These are phyloP conservation scores for Alnus glutinosa DNA, from an alignment of 306 rosid species.

Conservation along the genomic window DNA sequence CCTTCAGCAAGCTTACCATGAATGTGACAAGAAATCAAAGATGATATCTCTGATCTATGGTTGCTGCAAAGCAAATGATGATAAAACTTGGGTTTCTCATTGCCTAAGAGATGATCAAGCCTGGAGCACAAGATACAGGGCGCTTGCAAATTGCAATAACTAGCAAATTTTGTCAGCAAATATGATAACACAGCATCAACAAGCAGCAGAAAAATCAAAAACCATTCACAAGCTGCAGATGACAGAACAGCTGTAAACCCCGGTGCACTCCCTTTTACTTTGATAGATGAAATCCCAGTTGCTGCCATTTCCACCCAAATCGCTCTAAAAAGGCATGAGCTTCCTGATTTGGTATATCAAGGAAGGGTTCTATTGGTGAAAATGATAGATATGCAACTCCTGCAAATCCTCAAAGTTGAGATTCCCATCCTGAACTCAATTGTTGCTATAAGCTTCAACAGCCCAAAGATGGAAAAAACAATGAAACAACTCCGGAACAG, in stretches of 20 bases:
- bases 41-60: slow-evolving; percentile 65
- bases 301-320: slow-evolving; percentile 49
- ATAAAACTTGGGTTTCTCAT: slow-evolving; percentile 43
- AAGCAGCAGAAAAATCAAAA: slow-evolving; percentile 73
- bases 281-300: slow-evolving; percentile 44
- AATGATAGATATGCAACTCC: slow-evolving; percentile 26
- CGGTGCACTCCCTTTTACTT: slow-evolving; percentile 41
- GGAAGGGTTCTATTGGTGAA: slow-evolving; percentile 21
- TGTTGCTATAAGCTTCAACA: slow-evolving; percentile 5
- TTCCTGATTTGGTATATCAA: slow-evolving; percentile 24
- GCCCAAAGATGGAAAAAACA: background rate
- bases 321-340: slow-evolving; percentile 35
- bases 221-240: slow-evolving; percentile 88
- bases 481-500: slow-evolving; percentile 17
- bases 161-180: slow-evolving; percentile 62
- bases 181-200: slow-evolving; percentile 59
- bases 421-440: slow-evolving; percentile 31
- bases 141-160: slow-evolving; percentile 62
- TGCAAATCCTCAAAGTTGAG: slow-evolving; percentile 33
- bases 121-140: slow-evolving; percentile 89
- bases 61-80: slow-evolving; percentile 57
- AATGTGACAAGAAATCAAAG: slow-evolving; percentile 52
- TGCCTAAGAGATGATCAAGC: slow-evolving; percentile 56
- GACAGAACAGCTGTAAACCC: slow-evolving; percentile 47
- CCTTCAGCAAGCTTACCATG: slow-evolving; percentile 58